Evolutionary conservation across 2,329 filamentous ascomycete genomes (phyloP).

Genomic region (Aureobasidium lini): DNA sequence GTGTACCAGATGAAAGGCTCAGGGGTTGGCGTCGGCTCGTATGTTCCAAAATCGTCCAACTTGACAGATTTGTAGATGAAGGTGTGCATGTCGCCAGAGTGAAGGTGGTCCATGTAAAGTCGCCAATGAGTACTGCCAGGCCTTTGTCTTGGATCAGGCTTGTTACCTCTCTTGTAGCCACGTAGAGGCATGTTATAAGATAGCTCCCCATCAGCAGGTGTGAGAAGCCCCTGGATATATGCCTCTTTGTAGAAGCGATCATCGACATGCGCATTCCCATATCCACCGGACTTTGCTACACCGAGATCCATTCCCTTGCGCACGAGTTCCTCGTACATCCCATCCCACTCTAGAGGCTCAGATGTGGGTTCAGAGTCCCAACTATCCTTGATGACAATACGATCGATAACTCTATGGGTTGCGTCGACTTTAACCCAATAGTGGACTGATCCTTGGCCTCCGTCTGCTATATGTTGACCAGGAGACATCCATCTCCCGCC

Average conservation of each 20-base stretch:
- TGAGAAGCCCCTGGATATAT: neutral
- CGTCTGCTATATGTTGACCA: neutral
- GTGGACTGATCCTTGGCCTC: neutral
- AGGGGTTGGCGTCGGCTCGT: neutral
- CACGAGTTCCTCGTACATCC: neutral
- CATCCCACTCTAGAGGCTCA: neutral
- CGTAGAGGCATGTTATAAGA: neutral
- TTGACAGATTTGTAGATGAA: neutral
- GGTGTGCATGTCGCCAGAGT: neutral
- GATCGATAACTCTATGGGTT: constrained; percentile 2
- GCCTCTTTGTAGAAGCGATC: neutral
- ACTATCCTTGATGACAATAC: neutral
- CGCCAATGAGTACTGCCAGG: neutral
- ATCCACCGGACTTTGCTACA: no score
- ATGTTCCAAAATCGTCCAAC: no score
- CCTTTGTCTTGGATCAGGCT: neutral
- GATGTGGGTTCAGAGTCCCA: neutral
- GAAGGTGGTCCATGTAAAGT: neutral
- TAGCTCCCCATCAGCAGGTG: neutral
- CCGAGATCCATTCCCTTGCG: neutral
- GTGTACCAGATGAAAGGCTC: neutral
- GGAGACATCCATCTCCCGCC: no score
- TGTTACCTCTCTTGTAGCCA: neutral
- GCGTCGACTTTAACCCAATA: neutral
- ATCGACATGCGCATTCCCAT: no score